Conservation (phyloP, 2,329 filamentous ascomycete genomes). For the Fusarium haematococcum region DNA sequence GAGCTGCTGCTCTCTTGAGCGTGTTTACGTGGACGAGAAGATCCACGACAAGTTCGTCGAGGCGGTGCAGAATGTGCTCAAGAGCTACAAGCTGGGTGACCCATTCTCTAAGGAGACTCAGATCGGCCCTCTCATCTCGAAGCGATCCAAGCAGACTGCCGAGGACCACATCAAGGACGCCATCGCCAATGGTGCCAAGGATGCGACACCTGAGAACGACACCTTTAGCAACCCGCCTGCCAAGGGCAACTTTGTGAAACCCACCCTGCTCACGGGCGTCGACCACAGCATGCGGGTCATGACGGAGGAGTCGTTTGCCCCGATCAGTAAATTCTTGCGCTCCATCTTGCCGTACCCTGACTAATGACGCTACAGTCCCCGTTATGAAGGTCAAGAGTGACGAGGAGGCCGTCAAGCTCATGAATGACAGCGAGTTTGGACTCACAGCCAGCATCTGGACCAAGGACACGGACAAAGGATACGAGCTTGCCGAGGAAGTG, state of each 20-base stretch:
- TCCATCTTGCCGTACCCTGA: not conserved
- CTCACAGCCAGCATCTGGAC: conserved; percentile 98
- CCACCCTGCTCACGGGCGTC: conserved; percentile 83
- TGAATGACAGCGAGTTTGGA: conserved; percentile 96
- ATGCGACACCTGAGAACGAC: conserved; percentile 84
- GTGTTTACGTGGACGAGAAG: conserved; percentile 88
- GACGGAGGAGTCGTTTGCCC: conserved; percentile 92
- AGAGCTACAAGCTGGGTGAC: conserved; percentile 88
- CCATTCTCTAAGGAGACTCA: conserved; percentile 83
- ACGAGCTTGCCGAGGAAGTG: conserved; percentile 81
- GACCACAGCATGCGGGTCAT: conserved; percentile 89
- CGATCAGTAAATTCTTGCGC: conserved; percentile 30
- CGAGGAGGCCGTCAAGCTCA: conserved; percentile 82
- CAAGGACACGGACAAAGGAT: conserved; percentile 81
- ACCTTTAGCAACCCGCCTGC: conserved; percentile 78
- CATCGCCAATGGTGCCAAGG: conserved; percentile 82
- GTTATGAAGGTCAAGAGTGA: conserved; percentile 88
- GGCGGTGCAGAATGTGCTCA: conserved; percentile 82
- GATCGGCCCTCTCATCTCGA: conserved; percentile 89
- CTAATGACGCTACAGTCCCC: conserved; percentile 57
- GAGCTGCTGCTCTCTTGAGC: conserved; percentile 93
- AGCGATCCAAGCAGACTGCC: conserved; percentile 80
- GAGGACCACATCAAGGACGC: conserved; percentile 85
- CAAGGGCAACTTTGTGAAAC: conserved; percentile 90
- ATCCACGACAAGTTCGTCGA: conserved; percentile 86